Percentiles rank a stretch among this genome's conserved stretches.
Conservation (phyloP, 768 basidiomycete genomes). For the Asterophora parasitica region DNA sequence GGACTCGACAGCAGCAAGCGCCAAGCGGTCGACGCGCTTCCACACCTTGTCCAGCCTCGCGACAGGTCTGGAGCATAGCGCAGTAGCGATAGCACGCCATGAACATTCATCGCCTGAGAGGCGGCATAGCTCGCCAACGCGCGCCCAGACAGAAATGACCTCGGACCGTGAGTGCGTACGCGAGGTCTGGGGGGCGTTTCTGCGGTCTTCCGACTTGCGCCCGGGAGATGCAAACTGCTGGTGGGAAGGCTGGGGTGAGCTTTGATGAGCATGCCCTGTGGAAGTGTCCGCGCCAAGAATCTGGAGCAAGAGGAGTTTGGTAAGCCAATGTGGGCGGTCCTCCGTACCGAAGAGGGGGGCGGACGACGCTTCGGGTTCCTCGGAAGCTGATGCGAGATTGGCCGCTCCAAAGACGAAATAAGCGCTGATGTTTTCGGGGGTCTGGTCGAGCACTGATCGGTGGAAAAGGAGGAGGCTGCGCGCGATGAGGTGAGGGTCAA, state of each 20-base stretch:
- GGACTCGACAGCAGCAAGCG: conserved; percentile 53
- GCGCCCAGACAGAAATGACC: conserved; percentile 67
- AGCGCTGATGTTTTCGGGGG: conserved; percentile 50
- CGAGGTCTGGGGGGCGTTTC: conserved; percentile 31
- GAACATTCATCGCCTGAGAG: conserved; percentile 73
- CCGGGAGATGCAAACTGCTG: conserved; percentile 19
- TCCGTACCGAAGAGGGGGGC: conserved; percentile 60
- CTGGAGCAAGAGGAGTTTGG: conserved; percentile 65
- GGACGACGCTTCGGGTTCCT: conserved; percentile 13
- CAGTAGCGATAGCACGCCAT: conserved; percentile 70
- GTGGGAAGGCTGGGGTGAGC: background rate
- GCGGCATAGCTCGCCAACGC: conserved; percentile 69
- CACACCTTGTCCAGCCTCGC: conserved; percentile 77
- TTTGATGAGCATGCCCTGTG: conserved; percentile 18
- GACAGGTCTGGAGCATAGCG: conserved; percentile 68
- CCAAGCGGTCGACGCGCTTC: conserved; percentile 64
- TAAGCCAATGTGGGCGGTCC: conserved; percentile 76
- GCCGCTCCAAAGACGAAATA: conserved; percentile 36
- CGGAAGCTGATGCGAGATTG: conserved; percentile 3
- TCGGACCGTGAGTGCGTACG: conserved; percentile 70
- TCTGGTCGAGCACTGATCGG: conserved; percentile 42
- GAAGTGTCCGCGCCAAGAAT: conserved; percentile 60
- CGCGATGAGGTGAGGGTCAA: conserved; percentile 62
- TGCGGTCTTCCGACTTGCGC: conserved; percentile 30
- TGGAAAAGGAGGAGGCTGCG: conserved; percentile 62